Percentiles rank a stretch among this genome's conserved stretches.
These are phyloP conservation scores for Rhododendron ferrugineum DNA, from an alignment of 148 eudicot species.

Conservation along the genomic window DNA sequence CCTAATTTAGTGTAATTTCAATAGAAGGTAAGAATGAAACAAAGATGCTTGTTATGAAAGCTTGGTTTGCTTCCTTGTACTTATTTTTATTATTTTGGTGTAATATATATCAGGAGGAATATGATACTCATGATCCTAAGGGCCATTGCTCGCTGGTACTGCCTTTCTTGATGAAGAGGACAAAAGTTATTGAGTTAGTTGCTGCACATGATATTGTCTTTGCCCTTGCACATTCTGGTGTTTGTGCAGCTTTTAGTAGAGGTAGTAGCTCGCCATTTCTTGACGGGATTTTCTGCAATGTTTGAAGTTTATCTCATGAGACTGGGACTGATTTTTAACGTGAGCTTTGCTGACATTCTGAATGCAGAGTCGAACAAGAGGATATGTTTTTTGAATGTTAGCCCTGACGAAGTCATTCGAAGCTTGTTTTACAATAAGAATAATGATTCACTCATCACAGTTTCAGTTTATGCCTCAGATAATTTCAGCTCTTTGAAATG, in stretches of 20 bases:
- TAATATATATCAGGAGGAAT: slow-evolving; percentile 62
- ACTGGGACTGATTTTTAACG: too few species aligned
- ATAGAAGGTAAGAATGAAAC: too few species aligned
- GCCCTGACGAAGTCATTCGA: slow-evolving; percentile 88
- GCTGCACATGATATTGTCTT: slow-evolving; percentile 55
- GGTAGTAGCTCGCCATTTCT: slow-evolving; percentile 27
- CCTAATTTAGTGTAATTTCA: too few species aligned
- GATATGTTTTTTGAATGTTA: slow-evolving; percentile 85
- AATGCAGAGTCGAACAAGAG: slow-evolving; percentile 86
- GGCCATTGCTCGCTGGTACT: slow-evolving; percentile 61
- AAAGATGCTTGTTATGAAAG: not conserved
- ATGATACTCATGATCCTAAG: slow-evolving; percentile 96
- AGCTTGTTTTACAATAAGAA: slow-evolving; percentile 97
- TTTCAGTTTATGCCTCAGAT: slow-evolving; percentile 92
- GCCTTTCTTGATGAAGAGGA: slow-evolving; percentile 67
- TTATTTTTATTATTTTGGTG: not conserved
- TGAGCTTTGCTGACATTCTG: not conserved
- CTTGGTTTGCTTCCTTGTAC: not conserved
- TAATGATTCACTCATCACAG: slow-evolving; percentile 93
- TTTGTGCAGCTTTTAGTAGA: slow-evolving; percentile 96
- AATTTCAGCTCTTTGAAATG: slow-evolving; percentile 93
- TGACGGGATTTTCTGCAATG: not conserved
- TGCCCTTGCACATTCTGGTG: slow-evolving; percentile 72
- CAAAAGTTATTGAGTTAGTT: slow-evolving; percentile 85
- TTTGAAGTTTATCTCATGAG: too few species aligned